phyloP scores from a whole-genome alignment of 768 basidiomycete genomes.

The Bullera alba region DNA sequence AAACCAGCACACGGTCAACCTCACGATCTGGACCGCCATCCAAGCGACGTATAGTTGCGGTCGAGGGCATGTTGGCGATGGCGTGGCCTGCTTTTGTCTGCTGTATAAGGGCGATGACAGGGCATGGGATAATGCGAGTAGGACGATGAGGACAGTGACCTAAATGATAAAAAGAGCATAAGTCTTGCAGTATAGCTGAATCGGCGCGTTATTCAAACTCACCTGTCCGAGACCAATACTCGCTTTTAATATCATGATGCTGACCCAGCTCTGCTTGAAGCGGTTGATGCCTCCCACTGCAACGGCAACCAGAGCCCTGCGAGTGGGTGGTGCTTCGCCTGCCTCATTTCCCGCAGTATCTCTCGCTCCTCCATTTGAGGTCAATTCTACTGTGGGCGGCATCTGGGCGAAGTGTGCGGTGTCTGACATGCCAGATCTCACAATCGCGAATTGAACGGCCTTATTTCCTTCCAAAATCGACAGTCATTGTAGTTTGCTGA shows the following conservation, averaged over 20 bases:
- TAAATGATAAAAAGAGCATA: slow-evolving; percentile 1
- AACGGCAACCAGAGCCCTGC: slow-evolving; percentile 9
- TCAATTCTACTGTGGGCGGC: too few species aligned
- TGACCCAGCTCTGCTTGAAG: slow-evolving; percentile 32
- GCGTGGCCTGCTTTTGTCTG: slow-evolving; percentile 13
- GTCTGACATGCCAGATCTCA: too few species aligned
- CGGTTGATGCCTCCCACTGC: slow-evolving; percentile 22
- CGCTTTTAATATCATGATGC: slow-evolving; percentile 30
- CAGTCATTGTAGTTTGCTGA: too few species aligned
- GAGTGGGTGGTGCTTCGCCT: too few species aligned
- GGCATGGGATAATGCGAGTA: slow-evolving; percentile 19
- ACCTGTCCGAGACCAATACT: slow-evolving; percentile 34
- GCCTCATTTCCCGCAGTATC: too few species aligned
- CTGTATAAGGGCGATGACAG: slow-evolving; percentile 10
- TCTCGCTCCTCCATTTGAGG: too few species aligned
- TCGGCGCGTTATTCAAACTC: slow-evolving; percentile 1
- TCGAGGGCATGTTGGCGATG: slow-evolving; percentile 20
- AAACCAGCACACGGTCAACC: slow-evolving; percentile 28
- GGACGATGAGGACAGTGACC: slow-evolving; percentile 21
- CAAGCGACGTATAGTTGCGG: slow-evolving; percentile 29
- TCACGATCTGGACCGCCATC: slow-evolving; percentile 26
- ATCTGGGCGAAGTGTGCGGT: too few species aligned
- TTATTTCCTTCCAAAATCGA: too few species aligned
- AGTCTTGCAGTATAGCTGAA: background rate
- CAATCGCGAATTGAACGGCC: too few species aligned